Evolutionary conservation across 2,329 filamentous ascomycete genomes (phyloP), one percentile per base, ranked within the genome.

Genomic region (Amylocarpus encephaloides): DNA sequence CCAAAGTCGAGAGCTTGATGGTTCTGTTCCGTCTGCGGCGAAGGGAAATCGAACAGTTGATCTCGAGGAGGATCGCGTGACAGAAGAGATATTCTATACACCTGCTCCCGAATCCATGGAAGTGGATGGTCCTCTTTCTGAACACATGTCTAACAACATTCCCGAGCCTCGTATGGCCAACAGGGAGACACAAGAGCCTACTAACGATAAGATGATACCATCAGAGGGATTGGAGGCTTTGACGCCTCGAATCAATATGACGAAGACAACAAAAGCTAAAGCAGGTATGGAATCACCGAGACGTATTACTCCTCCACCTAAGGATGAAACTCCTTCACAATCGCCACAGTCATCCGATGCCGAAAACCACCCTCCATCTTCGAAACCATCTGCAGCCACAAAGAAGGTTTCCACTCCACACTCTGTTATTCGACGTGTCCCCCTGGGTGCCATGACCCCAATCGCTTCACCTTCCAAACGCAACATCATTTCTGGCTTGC

Each of bases 341-440:
- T 86, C 86, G 1, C 83, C 83, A 0, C 86, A 88, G 59, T 85
- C 86, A 1, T 91, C 87, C 0, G 85, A 93, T 63, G 85, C 85
- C 0, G 88, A 93, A 66, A 92, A 92, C 59, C 82, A 79, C 43
- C 86, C 86, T 1, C 87, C 87, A 0, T 86, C 85, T 1, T 82
- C 82, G 5, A 79, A 74, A 47, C 78, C 77, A 1, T 72, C 76
- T 2, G 73, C 53, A 33, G 51, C 49, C 19, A 52, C 54, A 9
- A 58, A 52, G 34, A 60, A 57, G 32, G 48, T 46, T 1, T 35
- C 45, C 13, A 59, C 59, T 3, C 58, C 62, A n/a, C 53, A 50
- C 12, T 51, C 55, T n/a, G 53, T 48, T 46, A 59, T 68, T 43
- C 76, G 75, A 63, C 71, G 75, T 5, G 66, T 76, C 19, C 71